Evolutionary conservation across 768 basidiomycete species (phyloP).

Genomic region (Holtermannia corniformis): DNA sequence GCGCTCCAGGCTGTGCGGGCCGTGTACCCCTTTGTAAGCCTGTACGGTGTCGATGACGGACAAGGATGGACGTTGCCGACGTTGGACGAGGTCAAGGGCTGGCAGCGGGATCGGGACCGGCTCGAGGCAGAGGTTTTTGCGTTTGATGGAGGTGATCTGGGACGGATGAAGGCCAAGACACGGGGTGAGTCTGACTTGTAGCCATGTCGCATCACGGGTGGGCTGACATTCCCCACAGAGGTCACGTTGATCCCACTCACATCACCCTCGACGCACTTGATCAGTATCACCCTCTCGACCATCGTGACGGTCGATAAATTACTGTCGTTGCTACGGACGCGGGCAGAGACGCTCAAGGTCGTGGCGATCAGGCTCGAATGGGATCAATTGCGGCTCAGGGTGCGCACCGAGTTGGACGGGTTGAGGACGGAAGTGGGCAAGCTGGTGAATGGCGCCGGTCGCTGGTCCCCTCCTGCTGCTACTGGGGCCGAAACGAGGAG

Average conservation of each 20-base stretch:
- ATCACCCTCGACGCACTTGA: slow-evolving; percentile 28
- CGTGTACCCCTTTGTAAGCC: slow-evolving; percentile 27
- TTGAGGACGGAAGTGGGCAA: slow-evolving; percentile 9
- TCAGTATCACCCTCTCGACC: slow-evolving; percentile 26
- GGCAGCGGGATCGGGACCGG: slow-evolving; percentile 22
- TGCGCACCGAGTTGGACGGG: slow-evolving; percentile 11
- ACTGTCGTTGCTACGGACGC: slow-evolving; percentile 12
- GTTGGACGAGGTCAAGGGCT: slow-evolving; percentile 3
- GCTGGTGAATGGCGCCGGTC: slow-evolving; percentile 10
- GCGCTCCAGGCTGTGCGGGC: slow-evolving; percentile 15
- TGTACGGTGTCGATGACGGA: background rate
- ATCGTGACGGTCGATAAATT: slow-evolving; percentile 22
- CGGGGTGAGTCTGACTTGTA: slow-evolving; percentile 13
- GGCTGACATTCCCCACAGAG: slow-evolving; percentile 10
- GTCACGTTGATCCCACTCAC: slow-evolving; percentile 27
- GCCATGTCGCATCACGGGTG: background rate
- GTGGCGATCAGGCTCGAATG: slow-evolving; percentile 16
- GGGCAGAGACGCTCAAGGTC: slow-evolving; percentile 9
- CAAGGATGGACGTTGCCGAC: slow-evolving; percentile 9
- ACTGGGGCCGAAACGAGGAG: background rate
- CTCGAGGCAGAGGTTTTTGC: slow-evolving; percentile 28
- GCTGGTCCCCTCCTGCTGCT: slow-evolving; percentile 4
- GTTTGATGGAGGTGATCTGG: slow-evolving; percentile 34
- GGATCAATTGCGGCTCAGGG: slow-evolving; percentile 21
- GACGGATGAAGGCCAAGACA: slow-evolving; percentile 29